Evolutionary conservation across 140 eudicot genomes (phyloP), one percentile per base, ranked within the genome.

Genomic region (Senecio squalidus): DNA sequence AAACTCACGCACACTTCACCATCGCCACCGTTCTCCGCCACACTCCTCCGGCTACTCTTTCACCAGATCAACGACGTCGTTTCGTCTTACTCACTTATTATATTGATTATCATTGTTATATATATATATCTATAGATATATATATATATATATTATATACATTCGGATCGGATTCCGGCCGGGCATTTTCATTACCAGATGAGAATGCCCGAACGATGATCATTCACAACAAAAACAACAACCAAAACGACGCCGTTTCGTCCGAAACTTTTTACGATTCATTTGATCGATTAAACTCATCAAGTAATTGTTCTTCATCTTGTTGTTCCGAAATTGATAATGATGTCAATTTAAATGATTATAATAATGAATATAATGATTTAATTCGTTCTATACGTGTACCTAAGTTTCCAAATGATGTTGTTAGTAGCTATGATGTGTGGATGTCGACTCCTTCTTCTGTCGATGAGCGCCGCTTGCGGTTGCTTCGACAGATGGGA

Each of bases 391-490:
- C 50, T 1, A 31, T 72, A 16, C 65, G 69, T 43, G 51, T 73
- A 15, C 93, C 88, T 54, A 87, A 73, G 41, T 81, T 81, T 64
- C 94, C 94, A 2, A 60, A 60, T 69, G 88, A 77, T 30, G 56
- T 74, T 38, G 71, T 77, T 2, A 72, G 69, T 21, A 83, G 71
- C 75, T 92, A 86, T 67, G 98, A 84, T 72, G 76, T 87, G 28
- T 92, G 98, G 98, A 77, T 81, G 73, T 91, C 98, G 14, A 72
- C 70, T 27, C 95, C 94, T 14, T 70, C 84, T 2, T 92, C 98
- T 5, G 79, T 92, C 2, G 84, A 81, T 26, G 96, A 92, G 74
- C 96, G 98, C 59, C 98, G 98, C 9, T 25, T 75, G 52, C 88
- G 92, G 39, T 76, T 92, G 52, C 86, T 92, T 39, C 75, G 75